Evolutionary conservation across 768 basidiomycete species (phyloP).

Genomic region (Lentinula lateritia): DNA sequence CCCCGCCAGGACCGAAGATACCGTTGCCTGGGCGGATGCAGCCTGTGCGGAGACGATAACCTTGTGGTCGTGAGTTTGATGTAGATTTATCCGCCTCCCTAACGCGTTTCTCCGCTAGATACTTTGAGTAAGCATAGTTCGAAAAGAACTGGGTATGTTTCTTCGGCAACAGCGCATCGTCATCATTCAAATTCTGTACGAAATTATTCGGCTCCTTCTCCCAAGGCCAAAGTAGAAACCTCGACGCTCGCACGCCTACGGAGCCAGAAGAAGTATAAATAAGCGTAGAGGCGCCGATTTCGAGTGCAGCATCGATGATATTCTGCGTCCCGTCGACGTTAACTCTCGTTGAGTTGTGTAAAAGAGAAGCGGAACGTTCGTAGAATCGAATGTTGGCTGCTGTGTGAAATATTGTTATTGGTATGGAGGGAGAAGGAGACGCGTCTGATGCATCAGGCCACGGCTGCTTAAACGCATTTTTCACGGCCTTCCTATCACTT

Average conservation of each 20-base stretch:
- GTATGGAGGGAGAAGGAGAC: slow-evolving; percentile 16
- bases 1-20: slow-evolving; percentile 70
- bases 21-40: slow-evolving; percentile 78
- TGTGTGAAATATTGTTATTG: slow-evolving; percentile 69
- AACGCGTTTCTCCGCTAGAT: slow-evolving; percentile 46
- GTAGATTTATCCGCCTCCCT: slow-evolving; percentile 28
- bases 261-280: slow-evolving; percentile 76
- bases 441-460: slow-evolving; percentile 39
- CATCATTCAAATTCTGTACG: slow-evolving; percentile 61
- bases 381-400: slow-evolving; percentile 78
- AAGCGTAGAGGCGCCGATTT: slow-evolving; percentile 44
- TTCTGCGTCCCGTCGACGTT: slow-evolving; percentile 68
- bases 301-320: slow-evolving; percentile 52
- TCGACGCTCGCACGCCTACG: slow-evolving; percentile 47
- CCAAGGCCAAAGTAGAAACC: slow-evolving; percentile 76
- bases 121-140: slow-evolving; percentile 71
- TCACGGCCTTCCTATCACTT: slow-evolving; percentile 44
- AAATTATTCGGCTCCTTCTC: slow-evolving; percentile 50
- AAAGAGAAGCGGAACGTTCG: slow-evolving; percentile 49
- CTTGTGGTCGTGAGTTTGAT: slow-evolving; percentile 7
- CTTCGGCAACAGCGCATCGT: slow-evolving; percentile 45
- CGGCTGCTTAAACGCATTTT: slow-evolving; percentile 55
- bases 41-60: slow-evolving; percentile 50
- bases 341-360: slow-evolving; percentile 51
- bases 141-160: slow-evolving; percentile 65